A percentile compares a stretch with the other conserved stretches of the same genome.
Evolutionary conservation across 441 rosid species (phyloP).

Genomic region (Biscutella laevigata): DNA sequence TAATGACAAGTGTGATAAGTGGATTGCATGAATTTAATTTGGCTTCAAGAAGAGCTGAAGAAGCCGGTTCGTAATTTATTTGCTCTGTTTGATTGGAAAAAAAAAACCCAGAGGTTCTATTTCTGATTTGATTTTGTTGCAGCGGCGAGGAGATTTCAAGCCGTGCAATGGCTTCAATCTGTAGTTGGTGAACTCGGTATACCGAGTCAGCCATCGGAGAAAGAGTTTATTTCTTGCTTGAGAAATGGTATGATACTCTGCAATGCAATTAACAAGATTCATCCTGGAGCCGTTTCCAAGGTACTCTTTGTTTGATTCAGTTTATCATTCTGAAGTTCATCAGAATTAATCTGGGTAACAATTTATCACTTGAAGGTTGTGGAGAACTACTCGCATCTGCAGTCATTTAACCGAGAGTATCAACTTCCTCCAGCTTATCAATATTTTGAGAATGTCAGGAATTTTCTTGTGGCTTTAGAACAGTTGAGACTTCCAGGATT

Average conservation of each 20-base stretch:
- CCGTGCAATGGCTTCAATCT: slow-evolving; percentile 64
- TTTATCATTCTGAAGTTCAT: no score
- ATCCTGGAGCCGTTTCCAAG: slow-evolving; percentile 76
- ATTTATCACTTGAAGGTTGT: slow-evolving; percentile 61
- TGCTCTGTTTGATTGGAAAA: slow-evolving; percentile 13
- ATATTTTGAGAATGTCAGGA: slow-evolving; percentile 79
- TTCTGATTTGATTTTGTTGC: slow-evolving; percentile 13
- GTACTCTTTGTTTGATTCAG: slow-evolving; percentile 21
- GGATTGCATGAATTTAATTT: slow-evolving; percentile 46
- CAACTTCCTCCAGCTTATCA: slow-evolving; percentile 80
- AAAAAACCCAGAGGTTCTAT: not conserved
- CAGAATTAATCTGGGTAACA: not conserved
- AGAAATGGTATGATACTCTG: slow-evolving; percentile 77
- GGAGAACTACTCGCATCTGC: slow-evolving; percentile 41
- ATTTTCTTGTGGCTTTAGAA: slow-evolving; percentile 74
- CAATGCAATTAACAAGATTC: slow-evolving; percentile 74
- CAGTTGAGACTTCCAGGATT: slow-evolving; percentile 79
- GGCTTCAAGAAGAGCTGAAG: slow-evolving; percentile 91
- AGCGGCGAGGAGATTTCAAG: slow-evolving; percentile 69
- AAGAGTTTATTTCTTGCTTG: slow-evolving; percentile 70
- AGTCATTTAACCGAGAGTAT: slow-evolving; percentile 45
- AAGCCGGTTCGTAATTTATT: slow-evolving; percentile 51
- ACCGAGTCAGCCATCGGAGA: slow-evolving; percentile 56
- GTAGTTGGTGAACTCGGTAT: slow-evolving; percentile 59
- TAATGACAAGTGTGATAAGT: slow-evolving; percentile 48